These are phyloP conservation scores for Scheffersomyces ergatensis DNA, from an alignment of 805 yeast genomes.

Conservation along the genomic window DNA sequence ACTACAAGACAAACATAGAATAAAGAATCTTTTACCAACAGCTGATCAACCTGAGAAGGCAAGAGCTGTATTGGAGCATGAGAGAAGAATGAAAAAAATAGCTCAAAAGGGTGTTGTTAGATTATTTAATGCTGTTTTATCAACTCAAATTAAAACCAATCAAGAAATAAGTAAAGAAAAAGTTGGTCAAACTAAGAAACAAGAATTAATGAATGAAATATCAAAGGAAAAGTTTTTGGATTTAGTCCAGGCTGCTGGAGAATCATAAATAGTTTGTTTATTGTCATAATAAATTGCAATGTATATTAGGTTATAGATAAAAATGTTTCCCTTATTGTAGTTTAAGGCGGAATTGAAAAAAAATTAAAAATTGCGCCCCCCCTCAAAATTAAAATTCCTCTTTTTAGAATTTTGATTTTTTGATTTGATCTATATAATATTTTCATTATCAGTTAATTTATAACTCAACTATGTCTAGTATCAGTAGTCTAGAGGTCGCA, in stretches of 20 bases:
- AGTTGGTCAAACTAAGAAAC: constrained; percentile 48
- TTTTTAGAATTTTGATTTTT: too few relatives aligned
- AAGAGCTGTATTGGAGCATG: constrained; percentile 61
- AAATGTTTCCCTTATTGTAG: too few relatives aligned
- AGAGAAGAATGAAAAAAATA: constrained; percentile 65
- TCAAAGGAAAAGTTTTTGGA: constrained; percentile 89
- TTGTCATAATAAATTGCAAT: not conserved
- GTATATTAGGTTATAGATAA: too few relatives aligned
- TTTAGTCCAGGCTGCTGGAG: constrained; percentile 76
- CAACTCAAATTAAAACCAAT: constrained; percentile 66
- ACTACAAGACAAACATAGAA: constrained; percentile 63
- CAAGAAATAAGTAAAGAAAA: constrained; percentile 47
- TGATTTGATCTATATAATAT: too few relatives aligned
- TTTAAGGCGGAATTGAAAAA: too few relatives aligned
- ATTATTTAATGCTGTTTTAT: constrained; percentile 77
- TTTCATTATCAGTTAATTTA: too few relatives aligned
- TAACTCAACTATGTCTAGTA: too few relatives aligned
- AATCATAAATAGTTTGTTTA: constrained; percentile 2
- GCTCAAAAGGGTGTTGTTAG: constrained; percentile 89
- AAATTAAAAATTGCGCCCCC: too few relatives aligned
- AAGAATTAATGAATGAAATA: constrained; percentile 68
- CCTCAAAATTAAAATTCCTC: too few relatives aligned
- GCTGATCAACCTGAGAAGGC: constrained; percentile 55
- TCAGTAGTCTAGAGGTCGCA: too few relatives aligned
- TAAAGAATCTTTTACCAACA: constrained; percentile 63